These are phyloP conservation scores for Phytophthora meadii DNA, from an alignment of 352 stramenopile genomes.

Conservation along the genomic window DNA sequence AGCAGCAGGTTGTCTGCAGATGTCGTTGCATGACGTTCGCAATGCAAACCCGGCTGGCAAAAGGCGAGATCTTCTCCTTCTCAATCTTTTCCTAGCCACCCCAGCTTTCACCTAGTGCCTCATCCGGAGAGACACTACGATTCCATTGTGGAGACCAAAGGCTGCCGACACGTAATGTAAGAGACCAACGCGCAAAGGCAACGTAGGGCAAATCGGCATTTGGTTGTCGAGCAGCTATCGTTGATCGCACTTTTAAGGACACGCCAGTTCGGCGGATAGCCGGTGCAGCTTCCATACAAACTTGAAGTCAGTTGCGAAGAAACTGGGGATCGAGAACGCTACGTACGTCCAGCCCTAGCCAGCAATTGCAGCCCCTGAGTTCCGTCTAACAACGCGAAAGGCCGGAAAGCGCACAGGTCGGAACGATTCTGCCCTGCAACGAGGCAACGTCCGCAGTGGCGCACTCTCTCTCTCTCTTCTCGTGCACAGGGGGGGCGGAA, in stretches of 20 bases:
- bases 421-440: slow-evolving; percentile 23
- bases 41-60: not conserved
- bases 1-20: slow-evolving; percentile 3
- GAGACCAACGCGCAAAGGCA: not conserved
- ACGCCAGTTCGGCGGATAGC: slow-evolving; percentile 25
- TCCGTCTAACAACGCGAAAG: slow-evolving; percentile 36
- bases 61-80: not conserved
- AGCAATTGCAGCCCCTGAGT: slow-evolving; percentile 29
- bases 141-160: too few species aligned
- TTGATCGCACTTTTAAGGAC: slow-evolving; percentile 12
- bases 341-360: slow-evolving; percentile 17
- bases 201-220: not conserved
- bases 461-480: slow-evolving; percentile 13
- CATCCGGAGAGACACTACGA: not conserved
- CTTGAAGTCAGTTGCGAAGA: slow-evolving; percentile 25
- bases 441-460: slow-evolving; percentile 13
- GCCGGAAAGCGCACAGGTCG: slow-evolving; percentile 20
- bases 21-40: slow-evolving; percentile 2
- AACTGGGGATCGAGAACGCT: slow-evolving; percentile 15
- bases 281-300: slow-evolving; percentile 30
- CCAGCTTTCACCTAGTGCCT: too few species aligned
- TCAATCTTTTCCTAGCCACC: too few species aligned
- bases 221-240: slow-evolving; percentile 5
- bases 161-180: not conserved
- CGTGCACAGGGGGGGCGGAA: slow-evolving; percentile 22